phyloP scores from a whole-genome alignment of 73 alveolate genomes.

The Symbiodinium pilosum region DNA sequence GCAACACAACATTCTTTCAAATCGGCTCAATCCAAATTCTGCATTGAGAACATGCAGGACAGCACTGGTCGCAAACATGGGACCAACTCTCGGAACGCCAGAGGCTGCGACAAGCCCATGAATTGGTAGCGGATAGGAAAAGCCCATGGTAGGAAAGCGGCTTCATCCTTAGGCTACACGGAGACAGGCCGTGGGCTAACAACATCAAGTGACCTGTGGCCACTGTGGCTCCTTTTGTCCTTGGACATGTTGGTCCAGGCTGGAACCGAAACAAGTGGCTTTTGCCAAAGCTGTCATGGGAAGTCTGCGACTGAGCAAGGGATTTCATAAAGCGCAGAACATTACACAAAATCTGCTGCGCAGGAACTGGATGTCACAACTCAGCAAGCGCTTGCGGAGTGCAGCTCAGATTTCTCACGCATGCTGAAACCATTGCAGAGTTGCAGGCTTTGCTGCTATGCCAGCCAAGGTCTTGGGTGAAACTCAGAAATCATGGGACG shows the following conservation, averaged over 20 bases:
- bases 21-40: neutral
- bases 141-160: conserved; percentile 33
- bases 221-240: neutral
- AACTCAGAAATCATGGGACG: conserved; percentile 46
- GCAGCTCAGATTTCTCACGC: neutral
- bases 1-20: too few relatives aligned
- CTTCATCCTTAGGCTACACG: conserved; percentile 25
- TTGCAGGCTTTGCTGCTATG: too few relatives aligned
- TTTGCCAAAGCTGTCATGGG: conserved; percentile 9
- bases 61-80: conserved; percentile 58
- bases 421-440: too few relatives aligned
- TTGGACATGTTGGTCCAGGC: neutral
- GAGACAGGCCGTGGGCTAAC: conserved; percentile 16
- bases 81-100: conserved; percentile 33
- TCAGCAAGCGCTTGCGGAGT: neutral
- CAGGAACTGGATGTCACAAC: conserved; percentile 32
- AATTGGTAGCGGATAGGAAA: too few relatives aligned
- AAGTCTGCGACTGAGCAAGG: neutral
- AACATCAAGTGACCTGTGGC: neutral
- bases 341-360: neutral
- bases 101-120: neutral
- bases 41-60: neutral
- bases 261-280: conserved; percentile 58
- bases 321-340: neutral
- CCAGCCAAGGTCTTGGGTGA: conserved; percentile 34